Evolutionary conservation across 768 basidiomycete species (phyloP).

Genomic region (Boletellus ananiceps): DNA sequence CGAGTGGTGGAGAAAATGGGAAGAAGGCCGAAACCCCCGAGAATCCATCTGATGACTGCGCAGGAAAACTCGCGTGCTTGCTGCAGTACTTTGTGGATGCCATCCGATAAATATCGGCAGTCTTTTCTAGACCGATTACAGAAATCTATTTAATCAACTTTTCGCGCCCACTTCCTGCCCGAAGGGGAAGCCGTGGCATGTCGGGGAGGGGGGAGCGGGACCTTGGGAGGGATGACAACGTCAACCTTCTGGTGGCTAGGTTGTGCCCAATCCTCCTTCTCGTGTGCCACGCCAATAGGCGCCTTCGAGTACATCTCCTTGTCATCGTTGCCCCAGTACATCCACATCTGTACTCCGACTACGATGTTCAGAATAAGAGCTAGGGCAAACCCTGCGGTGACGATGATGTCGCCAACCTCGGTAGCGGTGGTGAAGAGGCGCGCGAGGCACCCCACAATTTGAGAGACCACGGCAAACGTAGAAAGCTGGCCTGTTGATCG

Average conservation of each 20-base stretch:
- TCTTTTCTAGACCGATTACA: constrained; percentile 12
- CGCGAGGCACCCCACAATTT: constrained; percentile 85
- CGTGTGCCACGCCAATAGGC: constrained; percentile 18
- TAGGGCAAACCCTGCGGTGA: constrained; percentile 79
- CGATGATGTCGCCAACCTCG: constrained; percentile 79
- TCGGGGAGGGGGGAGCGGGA: constrained; percentile 42
- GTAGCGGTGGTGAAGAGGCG: constrained; percentile 90
- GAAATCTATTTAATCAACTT: constrained; percentile 52
- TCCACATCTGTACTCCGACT: constrained; percentile 80
- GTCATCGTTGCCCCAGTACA: constrained; percentile 68
- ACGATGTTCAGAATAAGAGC: constrained; percentile 79
- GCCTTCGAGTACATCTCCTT: constrained; percentile 25
- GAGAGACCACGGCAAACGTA: constrained; percentile 84
- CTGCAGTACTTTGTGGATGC: background rate
- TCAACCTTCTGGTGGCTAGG: constrained; percentile 34
- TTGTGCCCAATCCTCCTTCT: constrained; percentile 28
- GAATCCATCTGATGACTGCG: constrained; percentile 1
- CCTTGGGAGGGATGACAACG: constrained; percentile 40
- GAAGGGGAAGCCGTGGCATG: constrained; percentile 41
- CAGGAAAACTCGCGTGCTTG: background rate
- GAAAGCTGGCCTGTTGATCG: constrained; percentile 91
- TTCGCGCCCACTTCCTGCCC: constrained; percentile 68
- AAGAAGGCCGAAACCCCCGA: constrained; percentile 17
- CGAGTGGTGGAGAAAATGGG: constrained; percentile 32
- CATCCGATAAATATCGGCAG: constrained; percentile 18